These are phyloP conservation scores for Xerocomellus dryophilus DNA, from an alignment of 768 basidiomycete species.

Conservation along the genomic window DNA sequence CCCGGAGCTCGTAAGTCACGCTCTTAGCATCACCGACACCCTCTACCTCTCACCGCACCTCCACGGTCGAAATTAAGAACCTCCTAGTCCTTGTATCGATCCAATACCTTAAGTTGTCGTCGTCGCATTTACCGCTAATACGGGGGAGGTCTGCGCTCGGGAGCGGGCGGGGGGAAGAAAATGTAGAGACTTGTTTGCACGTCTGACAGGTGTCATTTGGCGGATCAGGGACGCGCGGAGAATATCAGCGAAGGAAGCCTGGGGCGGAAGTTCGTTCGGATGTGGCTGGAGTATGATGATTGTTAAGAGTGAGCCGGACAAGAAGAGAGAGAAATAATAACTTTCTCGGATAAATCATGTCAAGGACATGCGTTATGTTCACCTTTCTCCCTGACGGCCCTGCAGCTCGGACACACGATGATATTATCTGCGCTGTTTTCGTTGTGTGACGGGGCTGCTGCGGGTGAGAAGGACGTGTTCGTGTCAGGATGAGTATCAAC, in stretches of 20 bases:
- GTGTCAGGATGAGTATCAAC: constrained; percentile 16
- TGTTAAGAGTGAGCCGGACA: not conserved
- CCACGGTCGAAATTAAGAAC: constrained; percentile 61
- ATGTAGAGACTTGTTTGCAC: constrained; percentile 75
- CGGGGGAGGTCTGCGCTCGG: constrained; percentile 82
- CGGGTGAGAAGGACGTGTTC: constrained; percentile 26
- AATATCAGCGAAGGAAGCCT: constrained; percentile 60
- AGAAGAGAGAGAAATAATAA: constrained; percentile 40
- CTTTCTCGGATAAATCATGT: constrained; percentile 83
- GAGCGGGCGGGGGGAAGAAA: constrained; percentile 67
- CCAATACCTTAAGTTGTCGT: constrained; percentile 76
- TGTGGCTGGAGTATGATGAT: constrained; percentile 25
- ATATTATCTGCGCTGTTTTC: constrained; percentile 67
- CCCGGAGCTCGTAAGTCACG: constrained; percentile 70
- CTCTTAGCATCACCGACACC: constrained; percentile 54
- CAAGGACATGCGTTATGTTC: constrained; percentile 76
- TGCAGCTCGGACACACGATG: constrained; percentile 74
- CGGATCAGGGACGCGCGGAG: constrained; percentile 75
- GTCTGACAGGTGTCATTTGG: constrained; percentile 77
- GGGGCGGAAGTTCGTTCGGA: constrained; percentile 37
- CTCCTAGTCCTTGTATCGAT: constrained; percentile 43
- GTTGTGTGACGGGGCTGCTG: constrained; percentile 79
- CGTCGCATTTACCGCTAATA: constrained; percentile 83
- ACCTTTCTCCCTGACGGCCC: constrained; percentile 68
- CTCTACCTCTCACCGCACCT: constrained; percentile 57